Evolutionary conservation across 176 grass and related monocot species (phyloP), one percentile per base, ranked within the genome.

Genomic region (Saccharum officinarum): DNA sequence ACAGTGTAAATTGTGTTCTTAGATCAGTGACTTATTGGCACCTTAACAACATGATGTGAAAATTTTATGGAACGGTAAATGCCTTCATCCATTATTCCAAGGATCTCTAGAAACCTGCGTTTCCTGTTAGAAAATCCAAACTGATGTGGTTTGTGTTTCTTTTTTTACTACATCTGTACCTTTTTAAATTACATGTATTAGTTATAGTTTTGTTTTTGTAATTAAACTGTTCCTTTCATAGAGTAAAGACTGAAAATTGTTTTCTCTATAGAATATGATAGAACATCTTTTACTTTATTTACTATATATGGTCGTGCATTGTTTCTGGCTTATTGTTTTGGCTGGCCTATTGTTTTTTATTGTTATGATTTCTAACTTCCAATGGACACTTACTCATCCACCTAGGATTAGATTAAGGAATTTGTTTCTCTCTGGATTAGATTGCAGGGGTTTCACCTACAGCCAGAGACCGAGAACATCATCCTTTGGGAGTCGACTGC

Each of bases 1-100:
- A 30, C 18, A 16, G 12, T 18, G 6, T 16, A 28, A 31, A 75
- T 18, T 47, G 1, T 59, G 36, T 66, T 30, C 62, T 79, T 65
- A 59, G 74, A 46, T 90, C 15, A n/a, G 59, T 78, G 7, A 59
- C 73, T 86, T 73, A 1, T 20, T 78, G 66, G 33, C 40, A 42
- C 15, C 57, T 86, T 11, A 36, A 83, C 34, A 59, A 2, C 5
- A 10, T 20, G 72, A 31, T 47, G 15, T 54, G 6, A 28, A 82
- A 22, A 15, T 2, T 37, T 76, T 45, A 38, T 39, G 2, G 26
- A 69, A 34, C 1, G 30, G 28, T n/a, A 75, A 31, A 67, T 38
- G 12, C 54, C 47, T 82, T 76, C 36, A 12, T 61, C 18, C 36
- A 69, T 69, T 69, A 5, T 64, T 61, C 57, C 57, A 25, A 25